Evolutionary conservation across 176 grass and related monocot genomes (phyloP).

Genomic region (Canna indica): DNA sequence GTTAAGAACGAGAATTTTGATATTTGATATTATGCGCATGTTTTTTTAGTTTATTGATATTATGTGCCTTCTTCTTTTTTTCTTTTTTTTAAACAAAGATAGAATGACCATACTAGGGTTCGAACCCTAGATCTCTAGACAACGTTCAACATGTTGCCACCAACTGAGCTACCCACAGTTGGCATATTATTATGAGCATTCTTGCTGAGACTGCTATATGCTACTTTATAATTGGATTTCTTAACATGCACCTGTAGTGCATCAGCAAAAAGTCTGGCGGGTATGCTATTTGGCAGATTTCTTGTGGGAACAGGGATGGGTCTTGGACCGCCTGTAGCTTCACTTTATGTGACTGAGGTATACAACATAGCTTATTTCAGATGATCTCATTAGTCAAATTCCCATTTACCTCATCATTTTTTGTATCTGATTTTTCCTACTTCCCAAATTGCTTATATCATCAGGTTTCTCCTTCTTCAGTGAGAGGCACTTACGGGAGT

Average conservation of each 20-base stretch:
- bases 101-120: no score
- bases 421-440: not conserved
- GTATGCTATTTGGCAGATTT: constrained; percentile 98
- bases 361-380: not conserved
- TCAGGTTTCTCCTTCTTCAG: constrained; percentile 78
- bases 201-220: not conserved
- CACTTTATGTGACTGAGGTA: constrained; percentile 96
- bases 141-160: no score
- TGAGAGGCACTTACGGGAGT: constrained; percentile 95
- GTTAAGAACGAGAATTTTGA: no score
- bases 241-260: constrained; percentile 51
- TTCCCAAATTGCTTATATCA: not conserved
- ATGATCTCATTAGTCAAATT: constrained; percentile 9
- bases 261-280: constrained; percentile 61
- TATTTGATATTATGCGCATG: no score
- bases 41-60: no score
- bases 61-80: no score
- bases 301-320: constrained; percentile 98
- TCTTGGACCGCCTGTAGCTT: constrained; percentile 82
- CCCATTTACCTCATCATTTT: not conserved
- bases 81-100: no score
- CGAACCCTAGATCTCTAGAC: no score
- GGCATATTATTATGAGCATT: no score
- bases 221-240: not conserved
- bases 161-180: no score